phyloP scores from a whole-genome alignment of 2,329 filamentous ascomycete genomes.

The Chrysosporium queenslandicum region DNA sequence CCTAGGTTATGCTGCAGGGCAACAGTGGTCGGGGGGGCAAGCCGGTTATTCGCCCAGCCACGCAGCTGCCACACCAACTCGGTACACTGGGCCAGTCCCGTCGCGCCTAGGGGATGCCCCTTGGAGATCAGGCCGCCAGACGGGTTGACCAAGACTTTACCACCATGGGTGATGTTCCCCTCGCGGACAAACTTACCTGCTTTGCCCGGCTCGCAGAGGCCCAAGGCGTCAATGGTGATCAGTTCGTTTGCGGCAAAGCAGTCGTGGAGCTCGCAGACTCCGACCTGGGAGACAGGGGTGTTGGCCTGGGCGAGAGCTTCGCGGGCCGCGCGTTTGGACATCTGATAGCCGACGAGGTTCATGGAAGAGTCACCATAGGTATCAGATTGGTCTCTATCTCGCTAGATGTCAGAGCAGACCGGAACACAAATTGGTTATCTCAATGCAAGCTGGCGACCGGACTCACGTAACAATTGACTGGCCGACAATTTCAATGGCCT shows the following conservation, averaged over 20 bases:
- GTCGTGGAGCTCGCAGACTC: constrained; percentile 25
- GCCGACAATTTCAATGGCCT: constrained; percentile 20
- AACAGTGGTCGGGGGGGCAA: constrained; percentile 15
- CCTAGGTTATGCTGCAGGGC: constrained; percentile 26
- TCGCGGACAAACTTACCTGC: constrained; percentile 20
- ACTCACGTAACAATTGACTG: constrained; percentile 18
- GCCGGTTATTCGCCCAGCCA: constrained; percentile 25
- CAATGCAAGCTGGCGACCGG: neutral
- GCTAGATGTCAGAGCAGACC: no score
- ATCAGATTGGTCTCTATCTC: constrained; percentile 12
- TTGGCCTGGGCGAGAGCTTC: constrained; percentile 21
- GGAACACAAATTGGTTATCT: neutral
- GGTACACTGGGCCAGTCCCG: constrained; percentile 25
- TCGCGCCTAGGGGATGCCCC: constrained; percentile 26
- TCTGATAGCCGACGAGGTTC: constrained; percentile 24
- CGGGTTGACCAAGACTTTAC: constrained; percentile 22
- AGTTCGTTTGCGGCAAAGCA: constrained; percentile 26
- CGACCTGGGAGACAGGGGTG: constrained; percentile 17
- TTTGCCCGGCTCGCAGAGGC: constrained; percentile 20
- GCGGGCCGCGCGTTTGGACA: constrained; percentile 21
- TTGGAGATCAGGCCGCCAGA: constrained; percentile 26
- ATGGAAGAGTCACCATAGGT: constrained; percentile 19
- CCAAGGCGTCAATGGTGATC: constrained; percentile 21
- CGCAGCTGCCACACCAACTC: constrained; percentile 26
- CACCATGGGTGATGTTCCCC: constrained; percentile 22